Evolutionary conservation across 305 asterid species (phyloP), one percentile per base, ranked within the genome.

Genomic region (Fraxinus baroniana): DNA sequence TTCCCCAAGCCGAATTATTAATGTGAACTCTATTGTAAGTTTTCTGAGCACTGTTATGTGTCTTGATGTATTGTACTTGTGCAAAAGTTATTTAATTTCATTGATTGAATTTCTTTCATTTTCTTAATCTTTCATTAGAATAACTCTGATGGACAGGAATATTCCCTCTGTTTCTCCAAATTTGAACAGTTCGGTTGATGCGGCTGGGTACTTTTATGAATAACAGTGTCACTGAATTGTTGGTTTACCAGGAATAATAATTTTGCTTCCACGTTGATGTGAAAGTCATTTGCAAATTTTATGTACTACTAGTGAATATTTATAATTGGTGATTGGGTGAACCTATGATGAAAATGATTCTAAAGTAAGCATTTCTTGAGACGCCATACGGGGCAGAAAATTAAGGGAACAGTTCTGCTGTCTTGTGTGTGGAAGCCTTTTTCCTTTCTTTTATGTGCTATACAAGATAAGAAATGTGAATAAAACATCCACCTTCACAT

Each of bases 1-100:
- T 87, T 96, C 98, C n/a, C 97, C 99, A 17, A 93, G 99, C 88
- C 96, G 97, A 86, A 92, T 96, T 80, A 86, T 94, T 76, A 96
- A 96, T 85, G 94, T 94, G 88, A 94, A 94, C 86, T 94, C 99
- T 74, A 35, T 89, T 41, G 99, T 96, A 91, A 94, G 97, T 93
- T 76, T 84, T 77, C 17, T 83, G 75, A 36, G 72, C 66, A 73
- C 46, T 78, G 4, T 46, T 70, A 49, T 79, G 28, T 74, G n/a
- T 71, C 52, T 28, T 33, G 4, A 13, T 74, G 64, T 75, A 71
- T 2, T 26, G 8, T 68, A 20, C 18, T 68, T 9, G 37, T 26
- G 52, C 52, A 41, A 10, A 41, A 2, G 52, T 41, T 41, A 41
- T 41, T 41, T 41, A 41, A 15, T 10, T 41, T 41, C 52, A 2